These are phyloP conservation scores for Aspergillus affinis DNA, from an alignment of 495 filamentous ascomycete species.

Conservation along the genomic window DNA sequence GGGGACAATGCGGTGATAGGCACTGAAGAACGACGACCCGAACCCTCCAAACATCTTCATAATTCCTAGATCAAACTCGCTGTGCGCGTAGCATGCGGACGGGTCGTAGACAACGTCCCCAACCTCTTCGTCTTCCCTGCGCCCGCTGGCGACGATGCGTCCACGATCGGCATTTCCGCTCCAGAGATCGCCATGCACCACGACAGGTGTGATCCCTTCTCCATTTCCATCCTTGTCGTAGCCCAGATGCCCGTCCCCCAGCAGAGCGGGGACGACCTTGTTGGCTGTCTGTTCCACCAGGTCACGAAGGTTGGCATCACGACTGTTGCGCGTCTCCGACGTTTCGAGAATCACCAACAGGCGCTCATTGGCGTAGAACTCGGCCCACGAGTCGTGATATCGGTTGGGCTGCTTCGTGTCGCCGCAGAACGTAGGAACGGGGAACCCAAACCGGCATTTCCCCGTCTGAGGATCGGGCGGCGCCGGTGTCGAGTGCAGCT, in stretches of 20 bases:
- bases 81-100: conserved; percentile 76
- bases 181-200: conserved; percentile 92
- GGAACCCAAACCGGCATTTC: conserved; percentile 73
- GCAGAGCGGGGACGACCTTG: conserved; percentile 67
- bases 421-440: conserved; percentile 81
- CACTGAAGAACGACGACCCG: conserved; percentile 64
- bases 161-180: conserved; percentile 77
- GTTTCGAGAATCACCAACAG: conserved; percentile 61
- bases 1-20: conserved; percentile 71
- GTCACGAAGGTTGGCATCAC: conserved; percentile 56
- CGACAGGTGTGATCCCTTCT: conserved; percentile 62
- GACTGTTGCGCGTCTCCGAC: conserved; percentile 60
- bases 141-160: conserved; percentile 50
- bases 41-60: conserved; percentile 98
- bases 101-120: conserved; percentile 88
- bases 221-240: conserved; percentile 45
- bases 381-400: conserved; percentile 68
- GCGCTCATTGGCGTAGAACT: conserved; percentile 78
- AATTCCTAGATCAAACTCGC: conserved; percentile 87
- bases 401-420: conserved; percentile 76
- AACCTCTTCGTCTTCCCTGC: conserved; percentile 37
- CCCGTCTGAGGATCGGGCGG: conserved; percentile 54
- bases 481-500: conserved; percentile 74
- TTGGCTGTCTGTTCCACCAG: conserved; percentile 62
- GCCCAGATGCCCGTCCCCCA: conserved; percentile 66